phyloP scores from a whole-genome alignment of 1,284 basidiomycete genomes.

The Thecaphora thlaspeos region DNA sequence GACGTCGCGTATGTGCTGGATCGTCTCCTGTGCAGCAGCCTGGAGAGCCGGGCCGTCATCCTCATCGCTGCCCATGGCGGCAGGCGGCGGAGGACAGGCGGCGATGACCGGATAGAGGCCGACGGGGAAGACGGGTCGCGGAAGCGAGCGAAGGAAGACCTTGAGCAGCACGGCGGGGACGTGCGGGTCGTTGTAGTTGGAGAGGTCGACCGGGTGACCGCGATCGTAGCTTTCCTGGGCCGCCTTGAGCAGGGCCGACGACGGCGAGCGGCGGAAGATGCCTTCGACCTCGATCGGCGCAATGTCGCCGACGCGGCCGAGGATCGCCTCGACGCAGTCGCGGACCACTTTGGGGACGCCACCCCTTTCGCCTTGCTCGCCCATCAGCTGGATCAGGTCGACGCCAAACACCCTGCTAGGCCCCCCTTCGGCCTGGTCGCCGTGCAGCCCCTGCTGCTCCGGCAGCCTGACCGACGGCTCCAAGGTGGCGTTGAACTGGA shows the following conservation, averaged over 20 bases:
- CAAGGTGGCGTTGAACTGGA: slow-evolving; percentile 61
- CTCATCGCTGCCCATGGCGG: not conserved
- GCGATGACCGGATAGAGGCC: slow-evolving; percentile 67
- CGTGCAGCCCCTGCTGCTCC: not conserved
- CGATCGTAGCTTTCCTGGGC: slow-evolving; percentile 78
- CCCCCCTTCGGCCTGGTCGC: slow-evolving; percentile 63
- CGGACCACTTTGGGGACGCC: slow-evolving; percentile 74
- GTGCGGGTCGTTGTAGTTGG: slow-evolving; percentile 72
- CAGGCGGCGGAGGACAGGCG: slow-evolving; percentile 65
- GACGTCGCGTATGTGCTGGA: slow-evolving; percentile 32
- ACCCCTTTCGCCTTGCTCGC: slow-evolving; percentile 71
- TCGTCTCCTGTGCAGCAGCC: slow-evolving; percentile 62
- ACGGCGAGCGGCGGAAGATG: slow-evolving; percentile 74
- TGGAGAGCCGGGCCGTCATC: too few relatives aligned
- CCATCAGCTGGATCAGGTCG: slow-evolving; percentile 76
- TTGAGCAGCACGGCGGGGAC: slow-evolving; percentile 80
- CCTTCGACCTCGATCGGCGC: slow-evolving; percentile 72
- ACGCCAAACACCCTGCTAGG: slow-evolving; percentile 74
- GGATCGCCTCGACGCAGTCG: slow-evolving; percentile 71
- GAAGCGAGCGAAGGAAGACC: slow-evolving; percentile 76
- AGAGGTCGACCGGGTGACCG: slow-evolving; percentile 75
- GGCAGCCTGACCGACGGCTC: slow-evolving; percentile 16
- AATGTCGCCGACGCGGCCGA: slow-evolving; percentile 8
- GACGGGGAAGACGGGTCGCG: slow-evolving; percentile 72
- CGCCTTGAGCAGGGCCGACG: slow-evolving; percentile 68